phyloP scores from a whole-genome alignment of 1,139 yeast genomes.

The Zhuliangozyma blackwelliae region DNA sequence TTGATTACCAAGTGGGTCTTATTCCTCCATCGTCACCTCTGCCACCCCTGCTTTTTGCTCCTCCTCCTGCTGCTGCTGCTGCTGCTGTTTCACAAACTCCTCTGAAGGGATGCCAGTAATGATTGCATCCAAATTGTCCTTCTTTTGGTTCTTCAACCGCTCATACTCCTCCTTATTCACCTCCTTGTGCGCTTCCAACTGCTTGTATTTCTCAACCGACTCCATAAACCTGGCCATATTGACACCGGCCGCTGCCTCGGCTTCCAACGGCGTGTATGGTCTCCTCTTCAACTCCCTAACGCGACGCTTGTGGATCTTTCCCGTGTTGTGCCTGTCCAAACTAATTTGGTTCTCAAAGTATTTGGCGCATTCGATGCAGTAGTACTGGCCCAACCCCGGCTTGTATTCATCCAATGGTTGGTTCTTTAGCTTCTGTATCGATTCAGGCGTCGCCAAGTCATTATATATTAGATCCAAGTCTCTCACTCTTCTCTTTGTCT shows the following conservation, averaged over 20 bases:
- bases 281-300: constrained; percentile 68
- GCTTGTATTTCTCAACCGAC: constrained; percentile 55
- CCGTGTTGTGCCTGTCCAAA: constrained; percentile 64
- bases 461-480: constrained; percentile 80
- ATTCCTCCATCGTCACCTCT: constrained; percentile 20
- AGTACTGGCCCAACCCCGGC: constrained; percentile 92
- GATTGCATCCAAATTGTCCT: constrained; percentile 39
- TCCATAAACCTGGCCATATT: constrained; percentile 64
- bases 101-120: constrained; percentile 32
- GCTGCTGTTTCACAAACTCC: constrained; percentile 12
- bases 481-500: constrained; percentile 78
- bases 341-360: constrained; percentile 80
- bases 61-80: no score
- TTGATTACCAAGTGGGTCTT: background rate
- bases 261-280: constrained; percentile 84
- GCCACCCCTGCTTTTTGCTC: no score
- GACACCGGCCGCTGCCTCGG: constrained; percentile 85
- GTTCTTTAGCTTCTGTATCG: constrained; percentile 60
- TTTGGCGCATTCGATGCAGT: constrained; percentile 91
- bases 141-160: constrained; percentile 31
- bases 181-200: constrained; percentile 33
- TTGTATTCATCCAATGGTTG: constrained; percentile 86
- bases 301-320: constrained; percentile 83
- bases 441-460: constrained; percentile 64
- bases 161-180: constrained; percentile 37